Conservation (phyloP, 129 eudicot species). For the carrot (Daucus carota) region DH1_v3.0 NC_030381.2:4222501-4223000, state of each 20-base stretch:
- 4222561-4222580: background rate
- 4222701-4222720: background rate
- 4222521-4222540: background rate
- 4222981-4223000: conserved; percentile 43
- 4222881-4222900: conserved; percentile 82
- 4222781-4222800: background rate
- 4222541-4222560: background rate
- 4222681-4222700: background rate
- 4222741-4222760: background rate
- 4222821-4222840: conserved; percentile 37
- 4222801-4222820: background rate
- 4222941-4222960: conserved; percentile 39
- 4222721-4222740: background rate
- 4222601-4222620: background rate
- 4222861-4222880: conserved; percentile 54
- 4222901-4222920: conserved; percentile 84
- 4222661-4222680: background rate
- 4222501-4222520: too few relatives aligned
- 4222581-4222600: too few relatives aligned
- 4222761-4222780: background rate
- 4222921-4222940: conserved; percentile 60
- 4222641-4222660: background rate
- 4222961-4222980: conserved; percentile 45
- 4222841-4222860: conserved; percentile 58
- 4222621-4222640: background rate